Conservation (phyloP, 441 rosid genomes). For the Croton setiger region DNA sequence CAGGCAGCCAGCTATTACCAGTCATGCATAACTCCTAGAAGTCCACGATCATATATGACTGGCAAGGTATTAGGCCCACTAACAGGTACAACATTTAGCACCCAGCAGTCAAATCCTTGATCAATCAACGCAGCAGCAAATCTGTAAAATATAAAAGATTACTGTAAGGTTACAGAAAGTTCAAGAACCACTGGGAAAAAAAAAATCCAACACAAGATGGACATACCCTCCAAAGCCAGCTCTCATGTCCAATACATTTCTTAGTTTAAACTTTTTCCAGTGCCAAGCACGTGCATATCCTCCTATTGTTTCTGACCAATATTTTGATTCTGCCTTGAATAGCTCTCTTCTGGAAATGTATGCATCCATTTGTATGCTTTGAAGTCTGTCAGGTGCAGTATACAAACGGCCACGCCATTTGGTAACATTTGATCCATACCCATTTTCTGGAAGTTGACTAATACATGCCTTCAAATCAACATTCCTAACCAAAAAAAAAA, state of each 20-base stretch:
- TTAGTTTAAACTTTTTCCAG: conserved; percentile 73
- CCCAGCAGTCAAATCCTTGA: conserved; percentile 79
- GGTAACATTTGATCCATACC: conserved; percentile 69
- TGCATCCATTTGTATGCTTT: conserved; percentile 80
- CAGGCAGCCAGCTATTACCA: conserved; percentile 48
- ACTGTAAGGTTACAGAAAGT: conserved; percentile 11
- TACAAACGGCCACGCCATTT: conserved; percentile 85
- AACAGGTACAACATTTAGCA: conserved; percentile 87
- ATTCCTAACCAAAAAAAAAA: conserved; percentile 52
- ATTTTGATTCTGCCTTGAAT: conserved; percentile 82
- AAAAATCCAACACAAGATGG: conserved; percentile 11
- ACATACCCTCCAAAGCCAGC: conserved; percentile 96
- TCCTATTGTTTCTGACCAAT: conserved; percentile 76
- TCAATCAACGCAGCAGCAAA: conserved; percentile 87
- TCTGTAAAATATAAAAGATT: conserved; percentile 40
- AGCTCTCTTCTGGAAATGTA: conserved; percentile 88
- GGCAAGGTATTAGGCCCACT: conserved; percentile 93
- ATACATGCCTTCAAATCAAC: conserved; percentile 88
- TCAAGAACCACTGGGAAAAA: background rate
- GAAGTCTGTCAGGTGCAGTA: conserved; percentile 90
- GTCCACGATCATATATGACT: conserved; percentile 94
- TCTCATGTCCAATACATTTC: conserved; percentile 98
- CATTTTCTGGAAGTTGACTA: conserved; percentile 74
- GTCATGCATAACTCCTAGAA: conserved; percentile 92
- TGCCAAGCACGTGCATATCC: conserved; percentile 69